Evolutionary conservation across 192 early-diverging fungal species (phyloP).

Genomic region (Podila verticillata): DNA sequence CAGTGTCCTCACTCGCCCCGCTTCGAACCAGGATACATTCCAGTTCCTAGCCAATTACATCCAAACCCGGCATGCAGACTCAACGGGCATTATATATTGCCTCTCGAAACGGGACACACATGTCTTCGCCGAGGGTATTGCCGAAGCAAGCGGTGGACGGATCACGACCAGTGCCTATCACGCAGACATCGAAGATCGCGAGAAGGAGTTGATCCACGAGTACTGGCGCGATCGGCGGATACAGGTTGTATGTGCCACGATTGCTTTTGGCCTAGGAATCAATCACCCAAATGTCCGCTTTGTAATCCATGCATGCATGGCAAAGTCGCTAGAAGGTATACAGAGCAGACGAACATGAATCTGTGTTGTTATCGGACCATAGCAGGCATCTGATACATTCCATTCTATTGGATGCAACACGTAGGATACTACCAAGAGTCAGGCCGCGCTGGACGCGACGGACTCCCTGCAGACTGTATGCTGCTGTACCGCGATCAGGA

Average conservation of each 20-base stretch:
- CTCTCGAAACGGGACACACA: conserved; percentile 72
- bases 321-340: conserved; percentile 68
- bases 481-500: conserved; percentile 74
- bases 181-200: conserved; percentile 65
- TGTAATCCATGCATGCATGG: conserved; percentile 76
- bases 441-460: conserved; percentile 80
- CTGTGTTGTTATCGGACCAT: too few species aligned
- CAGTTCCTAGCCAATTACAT: conserved; percentile 69
- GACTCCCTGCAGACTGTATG: conserved; percentile 71
- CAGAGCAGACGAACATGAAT: too few species aligned
- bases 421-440: conserved; percentile 78
- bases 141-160: conserved; percentile 52
- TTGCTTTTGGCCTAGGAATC: conserved; percentile 83
- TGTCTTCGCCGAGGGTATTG: conserved; percentile 59
- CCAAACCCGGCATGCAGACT: conserved; percentile 47
- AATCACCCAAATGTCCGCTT: conserved; percentile 78
- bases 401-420: not conserved
- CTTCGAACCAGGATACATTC: conserved; percentile 48
- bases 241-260: conserved; percentile 80
- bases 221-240: conserved; percentile 70
- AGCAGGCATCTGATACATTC: not conserved
- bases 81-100: conserved; percentile 77
- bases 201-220: conserved; percentile 62
- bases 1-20: conserved; percentile 63
- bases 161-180: conserved; percentile 70